Evolutionary conservation across 1,284 basidiomycete species (phyloP).

Genomic region (Ustilago sp.): DNA sequence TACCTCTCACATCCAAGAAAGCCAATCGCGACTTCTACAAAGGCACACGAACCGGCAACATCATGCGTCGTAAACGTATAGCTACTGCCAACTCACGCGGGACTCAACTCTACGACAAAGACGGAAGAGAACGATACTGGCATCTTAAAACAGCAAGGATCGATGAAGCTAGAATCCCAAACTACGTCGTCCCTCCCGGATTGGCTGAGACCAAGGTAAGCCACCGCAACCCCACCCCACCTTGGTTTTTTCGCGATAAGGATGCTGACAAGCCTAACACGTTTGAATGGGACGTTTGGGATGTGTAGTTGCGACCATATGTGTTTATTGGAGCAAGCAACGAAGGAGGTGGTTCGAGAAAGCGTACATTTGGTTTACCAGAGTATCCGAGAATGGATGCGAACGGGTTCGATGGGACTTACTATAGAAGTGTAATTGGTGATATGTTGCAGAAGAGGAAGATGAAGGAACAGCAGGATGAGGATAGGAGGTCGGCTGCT

Average conservation of each 20-base stretch:
- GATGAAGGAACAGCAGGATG: conserved; percentile 47
- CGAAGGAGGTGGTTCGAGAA: conserved; percentile 55
- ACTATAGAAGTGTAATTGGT: conserved; percentile 59
- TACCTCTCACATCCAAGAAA: conserved; percentile 67
- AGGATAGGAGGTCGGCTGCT: conserved; percentile 29
- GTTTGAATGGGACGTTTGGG: background rate
- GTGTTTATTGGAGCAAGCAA: conserved; percentile 53
- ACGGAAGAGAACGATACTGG: conserved; percentile 59
- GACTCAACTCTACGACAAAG: conserved; percentile 55
- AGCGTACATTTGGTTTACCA: conserved; percentile 55
- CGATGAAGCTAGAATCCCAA: conserved; percentile 61
- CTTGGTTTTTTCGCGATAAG: background rate
- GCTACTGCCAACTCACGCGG: conserved; percentile 61
- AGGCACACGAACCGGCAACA: conserved; percentile 67
- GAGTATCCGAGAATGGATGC: conserved; percentile 60
- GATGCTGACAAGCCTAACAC: background rate
- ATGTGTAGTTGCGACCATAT: conserved; percentile 54
- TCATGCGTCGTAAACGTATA: conserved; percentile 66
- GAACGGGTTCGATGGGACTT: conserved; percentile 59
- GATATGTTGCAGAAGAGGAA: conserved; percentile 53
- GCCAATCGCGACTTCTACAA: conserved; percentile 69
- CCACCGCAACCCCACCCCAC: background rate
- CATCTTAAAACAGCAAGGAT: conserved; percentile 58
- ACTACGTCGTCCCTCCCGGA: conserved; percentile 66
- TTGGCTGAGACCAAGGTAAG: conserved; percentile 61